phyloP scores from a whole-genome alignment of 148 eudicot species.

The Vaccinium darrowii region DNA sequence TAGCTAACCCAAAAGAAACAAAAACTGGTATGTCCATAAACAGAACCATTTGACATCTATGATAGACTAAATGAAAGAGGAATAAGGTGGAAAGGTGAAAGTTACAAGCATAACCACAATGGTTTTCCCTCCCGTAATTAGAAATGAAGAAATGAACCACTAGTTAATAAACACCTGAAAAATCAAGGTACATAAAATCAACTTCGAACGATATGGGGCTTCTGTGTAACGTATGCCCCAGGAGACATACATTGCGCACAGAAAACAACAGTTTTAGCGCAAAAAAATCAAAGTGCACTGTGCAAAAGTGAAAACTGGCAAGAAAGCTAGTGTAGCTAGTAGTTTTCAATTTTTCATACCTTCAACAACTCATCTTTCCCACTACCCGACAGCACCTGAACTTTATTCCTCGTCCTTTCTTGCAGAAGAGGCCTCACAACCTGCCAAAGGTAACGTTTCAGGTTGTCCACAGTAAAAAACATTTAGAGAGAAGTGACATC shows the following conservation, averaged over 20 bases:
- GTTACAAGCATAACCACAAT: not conserved
- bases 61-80: not conserved
- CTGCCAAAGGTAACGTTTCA: constrained; percentile 33
- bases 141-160: not conserved
- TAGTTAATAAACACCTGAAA: too few relatives aligned
- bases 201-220: not conserved
- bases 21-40: not conserved
- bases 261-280: not conserved
- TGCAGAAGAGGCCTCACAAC: constrained; percentile 96
- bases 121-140: not conserved
- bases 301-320: not conserved
- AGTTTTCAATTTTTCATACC: constrained; percentile 41
- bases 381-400: constrained; percentile 85
- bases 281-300: not conserved
- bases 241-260: not conserved
- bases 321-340: not conserved
- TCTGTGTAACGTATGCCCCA: not conserved
- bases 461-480: constrained; percentile 5
- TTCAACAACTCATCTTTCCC: constrained; percentile 85
- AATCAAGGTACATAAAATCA: not conserved
- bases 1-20: not conserved
- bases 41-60: not conserved
- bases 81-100: not conserved
- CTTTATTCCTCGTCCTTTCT: constrained; percentile 92
- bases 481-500: not conserved